Evolutionary conservation across 192 early-diverging fungal genomes (phyloP), one percentile per base, ranked within the genome.

Genomic region (Entomortierella chlamydospora): DNA sequence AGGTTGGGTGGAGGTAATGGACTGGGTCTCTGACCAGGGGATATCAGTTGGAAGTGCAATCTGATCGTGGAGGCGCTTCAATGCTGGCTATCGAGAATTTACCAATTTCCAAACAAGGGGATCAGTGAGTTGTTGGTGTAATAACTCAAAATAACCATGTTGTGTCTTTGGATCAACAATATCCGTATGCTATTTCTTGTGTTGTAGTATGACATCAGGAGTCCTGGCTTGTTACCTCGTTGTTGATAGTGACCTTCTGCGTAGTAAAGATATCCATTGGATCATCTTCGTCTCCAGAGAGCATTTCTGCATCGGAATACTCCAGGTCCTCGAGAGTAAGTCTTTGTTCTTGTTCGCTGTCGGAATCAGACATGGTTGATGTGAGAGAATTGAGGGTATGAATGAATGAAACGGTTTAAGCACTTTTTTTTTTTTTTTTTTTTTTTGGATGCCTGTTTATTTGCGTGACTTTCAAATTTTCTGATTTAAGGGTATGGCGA

Each of bases 11-110:
- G 88, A 91, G 18, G 87, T 91, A 11, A 93, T 80, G 9, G 83
- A 83, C 72, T 90, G 90, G 22, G 89, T 90, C 61, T 93, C 90
- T 47, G 91, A 89, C 92, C 92, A 93, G 11, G 87, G 84, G 33
- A 92, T 72, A 55, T 86, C 37, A 17, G 62, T 67, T 20, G 76
- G 81, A 28, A 91, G 83, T 31, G 86, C 89, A 23, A 93, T 84
- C 61, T 88, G 83, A 62, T 91, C 85, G 11, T 77, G 63, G 12
- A 91, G 83, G 51, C 87, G 87, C 54, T 77, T 81, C 72, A 93
- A 81, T 29, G 87, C 92, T 29, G 81, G 85, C 86, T 89, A n/a
- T n/a, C n/a, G n/a, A n/a, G n/a, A 77, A 22, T n/a, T n/a, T n/a
- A n/a, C n/a, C n/a, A n/a, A n/a, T n/a, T n/a, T n/a, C n/a, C n/a